These are phyloP conservation scores for Plectranthus barbatus DNA, from an alignment of 257 asterid species.

Conservation along the genomic window DNA sequence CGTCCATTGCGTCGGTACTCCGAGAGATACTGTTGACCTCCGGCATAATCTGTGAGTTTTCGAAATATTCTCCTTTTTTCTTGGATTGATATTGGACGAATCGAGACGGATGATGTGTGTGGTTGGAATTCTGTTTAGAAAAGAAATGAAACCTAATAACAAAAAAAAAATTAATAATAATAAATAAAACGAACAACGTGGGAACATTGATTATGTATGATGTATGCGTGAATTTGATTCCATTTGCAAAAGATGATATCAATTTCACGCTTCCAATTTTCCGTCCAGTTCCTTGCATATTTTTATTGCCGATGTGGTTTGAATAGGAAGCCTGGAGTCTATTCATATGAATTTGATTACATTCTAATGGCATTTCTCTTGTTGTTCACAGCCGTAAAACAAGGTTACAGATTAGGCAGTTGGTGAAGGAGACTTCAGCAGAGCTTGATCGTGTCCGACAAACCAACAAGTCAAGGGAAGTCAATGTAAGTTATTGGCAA, in stretches of 20 bases:
- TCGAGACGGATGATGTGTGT: neutral
- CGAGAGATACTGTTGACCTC: slow-evolving; percentile 37
- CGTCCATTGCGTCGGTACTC: slow-evolving; percentile 35
- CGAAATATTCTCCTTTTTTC: neutral
- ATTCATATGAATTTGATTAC: neutral
- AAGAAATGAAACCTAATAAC: neutral
- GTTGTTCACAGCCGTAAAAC: slow-evolving; percentile 20
- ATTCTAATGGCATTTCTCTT: neutral
- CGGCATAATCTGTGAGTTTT: slow-evolving; percentile 38
- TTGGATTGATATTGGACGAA: neutral
- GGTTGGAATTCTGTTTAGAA: neutral
- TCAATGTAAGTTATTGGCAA: slow-evolving; percentile 18
- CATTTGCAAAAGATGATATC: neutral
- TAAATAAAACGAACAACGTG: too few species aligned
- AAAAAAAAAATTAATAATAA: neutral
- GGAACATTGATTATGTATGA: neutral
- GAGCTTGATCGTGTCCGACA: slow-evolving; percentile 26
- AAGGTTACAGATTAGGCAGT: slow-evolving; percentile 26
- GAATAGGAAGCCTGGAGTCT: neutral
- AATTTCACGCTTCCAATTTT: neutral
- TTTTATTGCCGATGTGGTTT: neutral
- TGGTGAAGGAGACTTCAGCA: slow-evolving; percentile 36
- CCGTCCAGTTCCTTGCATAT: neutral
- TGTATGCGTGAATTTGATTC: neutral
- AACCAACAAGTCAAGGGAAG: slow-evolving; percentile 17